phyloP scores from a whole-genome alignment of 2,329 filamentous ascomycete genomes.

The Hymenoscyphus linearis region DNA sequence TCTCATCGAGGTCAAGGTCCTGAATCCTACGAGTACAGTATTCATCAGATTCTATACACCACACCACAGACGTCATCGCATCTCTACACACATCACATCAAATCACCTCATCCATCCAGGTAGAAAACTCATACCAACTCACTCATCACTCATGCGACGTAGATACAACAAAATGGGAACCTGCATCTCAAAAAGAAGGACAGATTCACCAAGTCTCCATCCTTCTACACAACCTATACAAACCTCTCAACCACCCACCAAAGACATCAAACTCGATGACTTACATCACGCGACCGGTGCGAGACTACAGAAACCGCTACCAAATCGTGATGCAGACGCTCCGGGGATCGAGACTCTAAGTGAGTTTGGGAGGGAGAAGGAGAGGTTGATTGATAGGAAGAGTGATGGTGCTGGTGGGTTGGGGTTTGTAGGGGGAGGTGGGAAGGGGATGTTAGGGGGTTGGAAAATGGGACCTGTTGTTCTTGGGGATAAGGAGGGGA shows the following conservation, averaged over 20 bases:
- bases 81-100: too few relatives aligned
- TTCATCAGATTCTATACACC: too few relatives aligned
- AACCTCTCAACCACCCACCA: not conserved
- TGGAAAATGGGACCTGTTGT: not conserved
- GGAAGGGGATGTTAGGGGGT: not conserved
- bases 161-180: constrained; percentile 1
- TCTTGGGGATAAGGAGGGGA: not conserved
- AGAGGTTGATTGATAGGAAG: not conserved
- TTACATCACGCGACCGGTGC: not conserved
- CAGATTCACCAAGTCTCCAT: not conserved
- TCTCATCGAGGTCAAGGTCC: too few relatives aligned
- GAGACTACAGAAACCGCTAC: not conserved
- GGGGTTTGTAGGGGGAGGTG: too few relatives aligned
- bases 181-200: not conserved
- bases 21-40: too few relatives aligned
- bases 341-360: constrained; percentile 1
- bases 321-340: not conserved
- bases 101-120: too few relatives aligned
- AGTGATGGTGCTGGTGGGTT: not conserved
- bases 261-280: not conserved
- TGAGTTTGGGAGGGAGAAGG: not conserved
- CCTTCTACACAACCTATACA: not conserved
- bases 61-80: too few relatives aligned
- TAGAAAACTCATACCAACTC: too few relatives aligned
- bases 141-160: too few relatives aligned